Base-by-base conservation (phyloP, 305 asterid genomes). In the Solanum hybrid region DNA sequence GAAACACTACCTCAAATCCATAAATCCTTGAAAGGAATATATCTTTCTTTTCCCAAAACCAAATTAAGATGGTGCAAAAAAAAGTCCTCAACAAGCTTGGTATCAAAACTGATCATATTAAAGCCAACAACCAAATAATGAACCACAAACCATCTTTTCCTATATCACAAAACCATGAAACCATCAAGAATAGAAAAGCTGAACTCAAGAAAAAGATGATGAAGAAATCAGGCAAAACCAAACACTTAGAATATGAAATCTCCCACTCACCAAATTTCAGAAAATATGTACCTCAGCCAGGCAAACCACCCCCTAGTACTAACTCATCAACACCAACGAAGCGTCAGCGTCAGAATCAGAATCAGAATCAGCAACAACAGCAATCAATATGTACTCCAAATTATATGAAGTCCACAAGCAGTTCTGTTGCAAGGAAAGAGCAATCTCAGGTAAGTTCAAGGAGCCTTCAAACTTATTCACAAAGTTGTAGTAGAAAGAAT, bases 371-470 rank as follows among this genome's bases (percentile, higher is more conserved):
- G 72, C 20, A 56, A 56, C n/a, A 56, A 7, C 66, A 56, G 26
- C 90, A 40, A 42, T 42, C 56, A 42, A 42, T 13, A 64, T 35
- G 78, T 17, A 93, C 94, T 32, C 98, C 97, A 31, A 96, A 95
- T 85, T 96, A 96, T 93, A 96, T 97, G 99, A 96, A 94, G 93
- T 88, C 98, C 87, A 97, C 99, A 29, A 29, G 29, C 81, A 91
- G 99, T 85, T 97, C 94, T 31, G 96, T 93, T 89, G 98, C 99
- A 22, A 93, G 97, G 78, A 95, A 94, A 90, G 97, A 95, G 89
- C 92, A 56, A 32, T 86, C 91, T 6, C 94, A 89, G 91, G 93
- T 79, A 69, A 91, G 90, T 91, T 66, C 92, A 75, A 91, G 88
- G 89, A 92, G 82, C 77, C 88, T 92, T 85, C 86, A 86, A 76